phyloP scores from a whole-genome alignment of 768 basidiomycete genomes.

The Asterophora parasitica region DNA sequence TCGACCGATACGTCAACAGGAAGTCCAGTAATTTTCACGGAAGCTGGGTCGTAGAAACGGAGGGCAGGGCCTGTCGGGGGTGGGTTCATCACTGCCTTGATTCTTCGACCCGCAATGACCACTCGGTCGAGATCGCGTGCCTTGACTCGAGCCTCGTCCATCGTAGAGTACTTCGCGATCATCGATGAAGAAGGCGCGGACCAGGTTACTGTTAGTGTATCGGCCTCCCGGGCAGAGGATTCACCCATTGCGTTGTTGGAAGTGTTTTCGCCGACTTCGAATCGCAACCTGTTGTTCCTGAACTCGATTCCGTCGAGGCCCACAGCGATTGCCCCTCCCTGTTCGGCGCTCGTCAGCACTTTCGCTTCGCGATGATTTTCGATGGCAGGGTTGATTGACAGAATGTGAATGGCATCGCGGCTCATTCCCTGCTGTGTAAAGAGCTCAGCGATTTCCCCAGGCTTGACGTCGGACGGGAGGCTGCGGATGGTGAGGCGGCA shows the following conservation, averaged over 20 bases:
- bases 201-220: slow-evolving; percentile 50
- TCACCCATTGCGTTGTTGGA: slow-evolving; percentile 39
- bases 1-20: slow-evolving; percentile 22
- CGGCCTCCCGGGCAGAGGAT: slow-evolving; percentile 24
- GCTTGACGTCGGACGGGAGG: slow-evolving; percentile 36
- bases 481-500: slow-evolving; percentile 42
- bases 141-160: slow-evolving; percentile 29
- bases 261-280: slow-evolving; percentile 38
- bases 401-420: slow-evolving; percentile 27
- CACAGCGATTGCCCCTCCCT: slow-evolving; percentile 35
- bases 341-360: slow-evolving; percentile 37
- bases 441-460: slow-evolving; percentile 36
- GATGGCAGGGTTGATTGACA: slow-evolving; percentile 23
- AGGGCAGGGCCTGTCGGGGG: slow-evolving; percentile 28
- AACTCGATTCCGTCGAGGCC: slow-evolving; percentile 49
- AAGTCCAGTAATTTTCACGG: slow-evolving; percentile 42
- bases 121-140: slow-evolving; percentile 32
- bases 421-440: slow-evolving; percentile 40
- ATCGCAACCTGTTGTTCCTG: slow-evolving; percentile 33
- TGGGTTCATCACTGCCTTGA: slow-evolving; percentile 43
- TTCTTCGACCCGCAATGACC: slow-evolving; percentile 34
- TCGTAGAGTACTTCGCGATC: slow-evolving; percentile 37
- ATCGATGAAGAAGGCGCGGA: slow-evolving; percentile 40
- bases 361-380: slow-evolving; percentile 33
- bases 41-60: slow-evolving; percentile 22